These are phyloP conservation scores for Ruellia speciosa DNA, from an alignment of 305 asterid genomes.

Conservation along the genomic window DNA sequence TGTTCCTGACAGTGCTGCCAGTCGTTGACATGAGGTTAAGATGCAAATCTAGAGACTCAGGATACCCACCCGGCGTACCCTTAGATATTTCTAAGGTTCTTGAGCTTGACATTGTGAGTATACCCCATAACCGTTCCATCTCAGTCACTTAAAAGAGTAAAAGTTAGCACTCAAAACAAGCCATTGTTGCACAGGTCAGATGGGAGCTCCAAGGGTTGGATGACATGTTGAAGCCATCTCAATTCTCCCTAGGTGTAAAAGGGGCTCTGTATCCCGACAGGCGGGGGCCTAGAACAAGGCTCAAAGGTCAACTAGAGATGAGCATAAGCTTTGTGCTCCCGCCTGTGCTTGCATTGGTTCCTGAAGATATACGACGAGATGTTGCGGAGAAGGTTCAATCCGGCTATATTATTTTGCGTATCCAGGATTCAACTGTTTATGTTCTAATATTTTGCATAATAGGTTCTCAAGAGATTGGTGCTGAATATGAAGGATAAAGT, in stretches of 20 bases:
- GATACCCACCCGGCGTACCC: conserved; percentile 71
- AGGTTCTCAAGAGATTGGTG: conserved; percentile 71
- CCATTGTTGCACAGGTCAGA: conserved; percentile 39
- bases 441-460: no score
- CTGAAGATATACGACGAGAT: conserved; percentile 68
- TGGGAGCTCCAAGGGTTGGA: conserved; percentile 92
- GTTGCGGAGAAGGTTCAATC: conserved; percentile 42
- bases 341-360: conserved; percentile 60
- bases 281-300: conserved; percentile 47
- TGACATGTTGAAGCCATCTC: conserved; percentile 70
- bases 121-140: background rate
- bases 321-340: conserved; percentile 74
- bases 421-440: background rate
- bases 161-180: background rate
- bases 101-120: conserved; percentile 81
- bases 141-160: no score
- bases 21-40: conserved; percentile 76
- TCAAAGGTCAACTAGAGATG: conserved; percentile 71
- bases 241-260: conserved; percentile 62
- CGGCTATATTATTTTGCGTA: background rate
- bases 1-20: conserved; percentile 57
- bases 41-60: conserved; percentile 60
- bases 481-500: conserved; percentile 83
- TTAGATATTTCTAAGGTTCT: conserved; percentile 52
- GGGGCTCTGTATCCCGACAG: conserved; percentile 78